Evolutionary conservation across 2,329 filamentous ascomycete genomes (phyloP).

Genomic region (Acarospora socialis): DNA sequence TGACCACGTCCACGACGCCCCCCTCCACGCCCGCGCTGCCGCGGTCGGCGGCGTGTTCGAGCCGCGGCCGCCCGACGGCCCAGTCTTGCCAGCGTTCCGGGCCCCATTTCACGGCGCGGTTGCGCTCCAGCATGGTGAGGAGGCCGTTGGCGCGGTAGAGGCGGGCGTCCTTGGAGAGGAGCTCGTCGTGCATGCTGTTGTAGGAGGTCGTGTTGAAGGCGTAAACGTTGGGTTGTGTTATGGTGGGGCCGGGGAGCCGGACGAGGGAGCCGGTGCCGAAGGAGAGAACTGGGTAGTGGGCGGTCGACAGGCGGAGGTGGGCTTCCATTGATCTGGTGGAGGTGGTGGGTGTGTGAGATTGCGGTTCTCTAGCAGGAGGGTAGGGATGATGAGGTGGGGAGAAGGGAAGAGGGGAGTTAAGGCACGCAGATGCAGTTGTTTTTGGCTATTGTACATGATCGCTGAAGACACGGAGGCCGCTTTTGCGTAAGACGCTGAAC

Average conservation of each 20-base stretch:
- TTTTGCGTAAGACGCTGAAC: not conserved
- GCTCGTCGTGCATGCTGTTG: constrained; percentile 83
- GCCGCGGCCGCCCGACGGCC: constrained; percentile 69
- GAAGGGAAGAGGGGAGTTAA: not conserved
- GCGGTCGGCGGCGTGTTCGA: constrained; percentile 61
- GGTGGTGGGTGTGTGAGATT: constrained; percentile 4
- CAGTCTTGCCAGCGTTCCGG: constrained; percentile 98
- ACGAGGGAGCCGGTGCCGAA: constrained; percentile 95
- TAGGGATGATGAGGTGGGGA: not conserved
- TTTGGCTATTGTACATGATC: too few species aligned
- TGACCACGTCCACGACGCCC: constrained; percentile 82
- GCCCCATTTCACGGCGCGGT: constrained; percentile 82
- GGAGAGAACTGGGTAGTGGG: constrained; percentile 87
- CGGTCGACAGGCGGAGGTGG: constrained; percentile 79
- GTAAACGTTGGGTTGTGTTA: constrained; percentile 92
- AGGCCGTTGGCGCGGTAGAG: constrained; percentile 87
- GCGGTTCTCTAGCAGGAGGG: constrained; percentile 1
- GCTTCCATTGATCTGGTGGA: constrained; percentile 79
- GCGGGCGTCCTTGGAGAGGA: constrained; percentile 66
- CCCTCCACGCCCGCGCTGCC: constrained; percentile 72
- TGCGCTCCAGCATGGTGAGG: constrained; percentile 88
- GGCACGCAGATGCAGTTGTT: too few species aligned
- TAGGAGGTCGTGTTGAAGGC: constrained; percentile 97
- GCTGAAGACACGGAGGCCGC: too few species aligned
- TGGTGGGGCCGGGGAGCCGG: constrained; percentile 77